These are phyloP conservation scores for Auxenochlorella pyrenoidosa DNA, from an alignment of 139 green algal genomes.

Conservation along the genomic window DNA sequence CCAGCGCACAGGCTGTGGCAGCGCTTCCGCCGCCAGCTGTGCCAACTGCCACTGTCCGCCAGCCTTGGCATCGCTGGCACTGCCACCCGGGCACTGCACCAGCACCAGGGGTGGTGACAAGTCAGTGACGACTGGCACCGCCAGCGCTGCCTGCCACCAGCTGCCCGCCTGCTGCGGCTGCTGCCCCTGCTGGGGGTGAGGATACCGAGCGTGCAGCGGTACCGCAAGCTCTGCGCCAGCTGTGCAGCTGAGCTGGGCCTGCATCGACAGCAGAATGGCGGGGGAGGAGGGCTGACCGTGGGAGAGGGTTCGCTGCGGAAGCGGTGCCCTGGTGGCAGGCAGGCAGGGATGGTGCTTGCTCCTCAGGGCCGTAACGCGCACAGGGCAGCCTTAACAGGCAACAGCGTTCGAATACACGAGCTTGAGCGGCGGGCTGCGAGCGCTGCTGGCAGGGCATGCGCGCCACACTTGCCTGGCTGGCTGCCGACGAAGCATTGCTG, in stretches of 20 bases:
- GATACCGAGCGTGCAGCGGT: constrained; percentile 34
- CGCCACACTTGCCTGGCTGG: not conserved
- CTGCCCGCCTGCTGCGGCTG: not conserved
- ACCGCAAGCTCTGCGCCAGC: constrained; percentile 1
- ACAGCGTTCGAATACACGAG: too few species aligned
- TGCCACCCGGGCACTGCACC: not conserved
- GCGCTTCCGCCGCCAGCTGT: not conserved
- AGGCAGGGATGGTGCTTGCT: not conserved
- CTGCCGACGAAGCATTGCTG: not conserved
- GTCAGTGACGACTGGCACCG: not conserved
- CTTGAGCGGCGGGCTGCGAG: too few species aligned
- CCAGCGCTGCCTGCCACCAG: not conserved
- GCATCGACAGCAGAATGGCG: not conserved
- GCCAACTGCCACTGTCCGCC: not conserved
- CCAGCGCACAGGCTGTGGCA: not conserved
- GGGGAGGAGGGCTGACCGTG: not conserved
- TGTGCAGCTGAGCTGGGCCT: not conserved
- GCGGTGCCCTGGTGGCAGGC: too few species aligned
- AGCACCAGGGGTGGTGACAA: constrained; percentile 14
- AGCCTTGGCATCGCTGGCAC: not conserved
- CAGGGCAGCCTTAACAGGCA: not conserved
- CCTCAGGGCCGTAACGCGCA: too few species aligned
- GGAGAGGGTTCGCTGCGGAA: too few species aligned
- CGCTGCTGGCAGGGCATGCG: not conserved
- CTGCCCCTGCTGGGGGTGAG: not conserved